Percentiles rank a stretch among this genome's conserved stretches.
phyloP scores from a whole-genome alignment of 495 filamentous ascomycete genomes.

The Aspergillus sclerotiicarbonarius region DNA sequence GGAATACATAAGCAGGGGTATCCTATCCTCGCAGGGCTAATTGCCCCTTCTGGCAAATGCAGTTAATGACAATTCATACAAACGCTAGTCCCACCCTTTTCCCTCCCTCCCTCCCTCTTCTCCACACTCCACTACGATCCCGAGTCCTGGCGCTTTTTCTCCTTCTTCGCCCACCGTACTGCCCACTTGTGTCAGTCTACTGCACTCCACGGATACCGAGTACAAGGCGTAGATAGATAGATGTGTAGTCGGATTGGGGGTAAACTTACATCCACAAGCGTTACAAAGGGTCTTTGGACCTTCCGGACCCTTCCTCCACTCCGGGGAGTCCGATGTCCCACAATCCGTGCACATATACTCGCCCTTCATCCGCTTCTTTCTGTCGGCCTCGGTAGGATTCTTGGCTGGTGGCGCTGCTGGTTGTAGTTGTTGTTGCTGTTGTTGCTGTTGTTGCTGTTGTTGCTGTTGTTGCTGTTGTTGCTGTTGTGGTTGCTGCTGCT shows the following conservation, averaged over 20 bases:
- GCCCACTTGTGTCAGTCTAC: slow-evolving; percentile 2
- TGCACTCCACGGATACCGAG: no score
- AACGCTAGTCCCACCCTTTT: neutral
- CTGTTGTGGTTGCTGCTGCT: no score
- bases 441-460: no score
- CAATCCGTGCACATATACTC: slow-evolving; percentile 98
- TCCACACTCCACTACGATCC: neutral
- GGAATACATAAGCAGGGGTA: slow-evolving; percentile 9
- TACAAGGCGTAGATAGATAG: neutral
- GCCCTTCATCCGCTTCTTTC: slow-evolving; percentile 91
- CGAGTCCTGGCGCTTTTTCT: slow-evolving; percentile 60
- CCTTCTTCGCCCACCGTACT: slow-evolving; percentile 76
- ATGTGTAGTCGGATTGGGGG: no score
- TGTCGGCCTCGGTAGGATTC: slow-evolving; percentile 55
- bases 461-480: no score
- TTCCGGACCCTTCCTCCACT: slow-evolving; percentile 93
- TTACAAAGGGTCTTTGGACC: slow-evolving; percentile 98
- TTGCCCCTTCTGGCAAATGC: neutral
- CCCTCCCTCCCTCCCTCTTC: no score
- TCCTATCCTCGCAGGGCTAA: slow-evolving; percentile 11
- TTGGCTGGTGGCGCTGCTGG: slow-evolving; percentile 63
- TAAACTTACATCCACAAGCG: slow-evolving; percentile 76
- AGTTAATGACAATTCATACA: slow-evolving; percentile 1
- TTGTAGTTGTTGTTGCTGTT: no score
- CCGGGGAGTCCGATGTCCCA: slow-evolving; percentile 88